Evolutionary conservation across 1,284 basidiomycete genomes (phyloP).

Genomic region (Cryptococcus depauperatus): DNA sequence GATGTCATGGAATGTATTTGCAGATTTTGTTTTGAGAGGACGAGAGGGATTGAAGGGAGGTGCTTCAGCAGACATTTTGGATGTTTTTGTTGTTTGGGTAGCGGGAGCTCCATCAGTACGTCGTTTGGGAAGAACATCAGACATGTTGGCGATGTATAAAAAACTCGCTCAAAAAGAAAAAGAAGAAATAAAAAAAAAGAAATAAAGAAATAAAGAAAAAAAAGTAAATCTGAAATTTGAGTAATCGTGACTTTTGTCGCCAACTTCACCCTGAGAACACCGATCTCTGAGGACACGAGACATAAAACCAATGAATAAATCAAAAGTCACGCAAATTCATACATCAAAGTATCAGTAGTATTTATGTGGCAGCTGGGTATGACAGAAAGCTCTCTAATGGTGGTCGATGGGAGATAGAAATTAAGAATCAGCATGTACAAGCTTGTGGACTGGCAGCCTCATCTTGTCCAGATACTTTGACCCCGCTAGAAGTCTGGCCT

Average conservation of each 20-base stretch:
- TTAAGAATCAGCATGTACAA: constrained; percentile 31
- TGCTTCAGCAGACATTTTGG: constrained; percentile 39
- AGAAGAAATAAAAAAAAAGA: neutral
- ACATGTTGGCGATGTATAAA: constrained; percentile 6
- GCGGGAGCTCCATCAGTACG: constrained; percentile 19
- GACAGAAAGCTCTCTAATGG: no score
- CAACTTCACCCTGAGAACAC: neutral
- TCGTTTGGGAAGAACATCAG: constrained; percentile 25
- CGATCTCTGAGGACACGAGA: neutral
- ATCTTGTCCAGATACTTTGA: constrained; percentile 29
- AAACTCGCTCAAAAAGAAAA: no score
- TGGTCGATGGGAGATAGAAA: no score
- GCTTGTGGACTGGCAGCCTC: constrained; percentile 17
- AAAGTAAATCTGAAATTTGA: neutral
- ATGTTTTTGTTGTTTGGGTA: constrained; percentile 22
- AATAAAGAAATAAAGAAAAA: neutral
- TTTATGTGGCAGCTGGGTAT: no score
- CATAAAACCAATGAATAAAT: neutral
- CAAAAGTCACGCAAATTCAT: constrained; percentile 1
- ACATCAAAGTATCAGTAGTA: constrained; percentile 1
- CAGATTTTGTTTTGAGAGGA: constrained; percentile 4
- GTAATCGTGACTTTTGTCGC: constrained; percentile 2
- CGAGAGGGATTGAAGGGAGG: constrained; percentile 34
- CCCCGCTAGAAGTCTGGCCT: constrained; percentile 21
- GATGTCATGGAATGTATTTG: constrained; percentile 14